phyloP scores from a whole-genome alignment of 192 early-diverging fungal species.

The Chytriomyces sp. region DNA sequence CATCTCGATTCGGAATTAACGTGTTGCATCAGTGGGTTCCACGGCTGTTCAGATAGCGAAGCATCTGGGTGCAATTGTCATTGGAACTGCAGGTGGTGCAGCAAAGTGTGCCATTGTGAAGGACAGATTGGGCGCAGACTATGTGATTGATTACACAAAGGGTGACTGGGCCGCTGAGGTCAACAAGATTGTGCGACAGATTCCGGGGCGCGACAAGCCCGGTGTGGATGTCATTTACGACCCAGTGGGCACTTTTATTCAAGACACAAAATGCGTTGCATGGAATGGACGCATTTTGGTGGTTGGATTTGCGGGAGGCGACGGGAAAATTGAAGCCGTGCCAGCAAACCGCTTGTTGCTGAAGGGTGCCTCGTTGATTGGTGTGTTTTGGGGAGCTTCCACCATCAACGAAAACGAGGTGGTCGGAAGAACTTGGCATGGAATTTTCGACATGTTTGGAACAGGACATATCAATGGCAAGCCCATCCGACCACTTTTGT shows the following conservation, averaged over 20 bases:
- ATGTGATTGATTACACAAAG: conserved; percentile 70
- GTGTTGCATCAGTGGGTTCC: conserved; percentile 6
- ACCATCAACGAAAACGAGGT: conserved; percentile 56
- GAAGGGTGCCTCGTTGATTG: conserved; percentile 74
- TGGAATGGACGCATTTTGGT: conserved; percentile 83
- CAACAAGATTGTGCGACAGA: conserved; percentile 54
- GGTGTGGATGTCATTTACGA: conserved; percentile 77
- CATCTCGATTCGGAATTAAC: neutral
- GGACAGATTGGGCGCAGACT: conserved; percentile 67
- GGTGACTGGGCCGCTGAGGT: conserved; percentile 72
- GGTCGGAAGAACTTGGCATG: conserved; percentile 67
- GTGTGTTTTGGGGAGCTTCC: conserved; percentile 76
- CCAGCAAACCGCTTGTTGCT: conserved; percentile 79
- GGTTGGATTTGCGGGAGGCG: conserved; percentile 72
- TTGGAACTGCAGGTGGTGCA: conserved; percentile 75
- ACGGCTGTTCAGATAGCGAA: conserved; percentile 83
- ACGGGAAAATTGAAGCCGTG: conserved; percentile 69
- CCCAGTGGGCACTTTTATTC: conserved; percentile 65
- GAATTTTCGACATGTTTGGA: conserved; percentile 8
- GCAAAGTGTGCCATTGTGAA: conserved; percentile 69
- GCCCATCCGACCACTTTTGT: conserved; percentile 19
- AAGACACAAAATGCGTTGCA: conserved; percentile 53
- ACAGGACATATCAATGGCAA: neutral
- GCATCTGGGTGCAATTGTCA: conserved; percentile 58
- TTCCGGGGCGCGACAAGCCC: neutral